These are phyloP conservation scores for Ormosia emarginata DNA, from an alignment of 306 rosid genomes.

Conservation along the genomic window DNA sequence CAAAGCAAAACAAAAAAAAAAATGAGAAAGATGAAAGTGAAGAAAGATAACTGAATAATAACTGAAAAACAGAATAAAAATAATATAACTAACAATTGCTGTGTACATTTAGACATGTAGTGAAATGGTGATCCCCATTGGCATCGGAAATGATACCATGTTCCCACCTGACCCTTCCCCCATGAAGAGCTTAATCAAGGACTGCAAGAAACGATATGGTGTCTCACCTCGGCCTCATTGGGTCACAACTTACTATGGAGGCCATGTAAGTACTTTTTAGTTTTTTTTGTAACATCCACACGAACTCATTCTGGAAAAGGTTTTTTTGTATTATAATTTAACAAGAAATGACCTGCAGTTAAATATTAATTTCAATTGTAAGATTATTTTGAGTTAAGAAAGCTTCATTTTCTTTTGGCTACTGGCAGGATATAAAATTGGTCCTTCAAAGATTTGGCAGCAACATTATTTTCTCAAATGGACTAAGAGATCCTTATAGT, in stretches of 20 bases:
- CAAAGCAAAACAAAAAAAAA: no score
- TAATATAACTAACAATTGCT: not conserved
- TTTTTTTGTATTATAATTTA: not conserved
- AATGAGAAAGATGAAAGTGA: no score
- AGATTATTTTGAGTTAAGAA: not conserved
- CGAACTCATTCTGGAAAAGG: not conserved
- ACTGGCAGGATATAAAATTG: conserved; percentile 47
- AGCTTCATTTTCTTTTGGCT: not conserved
- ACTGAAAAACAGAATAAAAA: not conserved
- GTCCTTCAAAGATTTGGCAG: conserved; percentile 51
- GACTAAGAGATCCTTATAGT: conserved; percentile 62
- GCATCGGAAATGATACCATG: conserved; percentile 36
- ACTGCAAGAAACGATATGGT: conserved; percentile 32
- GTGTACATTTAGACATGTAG: conserved; percentile 39
- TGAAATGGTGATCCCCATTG: conserved; percentile 32
- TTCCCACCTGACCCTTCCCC: conserved; percentile 32
- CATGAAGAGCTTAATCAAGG: not conserved
- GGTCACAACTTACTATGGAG: conserved; percentile 63
- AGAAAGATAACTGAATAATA: no score
- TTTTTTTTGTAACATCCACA: not conserved
- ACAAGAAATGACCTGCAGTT: not conserved
- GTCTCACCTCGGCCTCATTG: conserved; percentile 63
- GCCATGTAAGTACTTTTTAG: conserved; percentile 41
- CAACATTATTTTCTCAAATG: conserved; percentile 77
- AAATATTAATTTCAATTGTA: not conserved